These are phyloP conservation scores for Helotiales sp. DNA, from an alignment of 2,329 filamentous ascomycete species.

Conservation along the genomic window DNA sequence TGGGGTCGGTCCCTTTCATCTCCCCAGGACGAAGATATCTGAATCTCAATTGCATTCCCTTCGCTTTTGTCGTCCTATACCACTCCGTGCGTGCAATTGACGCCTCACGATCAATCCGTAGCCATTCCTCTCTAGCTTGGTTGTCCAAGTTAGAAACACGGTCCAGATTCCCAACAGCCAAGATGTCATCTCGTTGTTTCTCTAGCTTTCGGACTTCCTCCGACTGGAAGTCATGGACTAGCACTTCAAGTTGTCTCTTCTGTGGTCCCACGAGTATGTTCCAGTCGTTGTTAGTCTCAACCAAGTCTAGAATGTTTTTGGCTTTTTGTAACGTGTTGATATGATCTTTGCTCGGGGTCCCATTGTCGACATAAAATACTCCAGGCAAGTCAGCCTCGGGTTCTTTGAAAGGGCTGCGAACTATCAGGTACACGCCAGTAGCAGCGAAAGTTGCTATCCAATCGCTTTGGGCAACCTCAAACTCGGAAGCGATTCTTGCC, in stretches of 20 bases:
- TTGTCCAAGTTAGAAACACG: not conserved
- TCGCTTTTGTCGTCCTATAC: not conserved
- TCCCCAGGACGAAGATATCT: constrained; percentile 18
- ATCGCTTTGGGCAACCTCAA: not conserved
- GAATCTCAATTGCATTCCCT: constrained; percentile 2
- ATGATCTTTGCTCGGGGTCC: not conserved
- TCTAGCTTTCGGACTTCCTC: not conserved
- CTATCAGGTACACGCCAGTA: constrained; percentile 10
- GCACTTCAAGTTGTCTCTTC: not conserved
- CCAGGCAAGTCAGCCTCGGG: constrained; percentile 7
- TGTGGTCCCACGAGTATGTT: not conserved
- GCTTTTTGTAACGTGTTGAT: not conserved
- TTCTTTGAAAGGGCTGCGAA: not conserved
- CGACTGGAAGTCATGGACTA: not conserved
- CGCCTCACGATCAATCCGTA: not conserved
- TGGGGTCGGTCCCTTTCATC: not conserved
- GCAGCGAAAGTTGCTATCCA: not conserved
- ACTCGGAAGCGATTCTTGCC: not conserved
- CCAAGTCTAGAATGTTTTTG: not conserved
- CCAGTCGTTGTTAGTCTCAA: not conserved
- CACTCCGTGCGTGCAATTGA: not conserved
- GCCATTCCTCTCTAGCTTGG: not conserved
- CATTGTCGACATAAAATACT: constrained; percentile 16
- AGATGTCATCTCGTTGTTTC: not conserved
- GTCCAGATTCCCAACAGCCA: not conserved